Evolutionary conservation across 1,284 basidiomycete species (phyloP).

Genomic region (Ganoderma multipileum): DNA sequence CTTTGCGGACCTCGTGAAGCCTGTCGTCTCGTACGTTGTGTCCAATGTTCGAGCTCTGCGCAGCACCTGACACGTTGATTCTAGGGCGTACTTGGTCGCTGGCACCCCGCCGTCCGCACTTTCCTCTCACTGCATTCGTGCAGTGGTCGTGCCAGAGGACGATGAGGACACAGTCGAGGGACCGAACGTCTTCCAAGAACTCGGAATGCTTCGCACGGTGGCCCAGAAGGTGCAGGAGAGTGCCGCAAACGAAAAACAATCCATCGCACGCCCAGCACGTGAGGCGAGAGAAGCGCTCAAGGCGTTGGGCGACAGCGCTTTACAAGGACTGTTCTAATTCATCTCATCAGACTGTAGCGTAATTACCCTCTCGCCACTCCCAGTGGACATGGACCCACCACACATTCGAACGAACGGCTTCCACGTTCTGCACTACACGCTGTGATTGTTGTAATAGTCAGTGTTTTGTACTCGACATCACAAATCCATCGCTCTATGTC

Average conservation of each 20-base stretch:
- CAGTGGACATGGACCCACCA: background rate
- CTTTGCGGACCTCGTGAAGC: constrained; percentile 69
- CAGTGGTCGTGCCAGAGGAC: constrained; percentile 59
- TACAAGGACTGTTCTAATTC: constrained; percentile 21
- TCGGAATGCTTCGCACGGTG: constrained; percentile 57
- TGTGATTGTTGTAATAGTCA: constrained; percentile 10
- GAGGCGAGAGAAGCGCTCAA: constrained; percentile 84
- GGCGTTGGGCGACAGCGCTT: constrained; percentile 40
- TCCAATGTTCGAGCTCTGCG: background rate
- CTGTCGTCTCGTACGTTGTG: constrained; percentile 70
- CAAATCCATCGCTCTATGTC: constrained; percentile 15
- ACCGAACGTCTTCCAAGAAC: constrained; percentile 71
- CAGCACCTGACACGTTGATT: constrained; percentile 12
- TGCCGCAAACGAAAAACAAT: constrained; percentile 72
- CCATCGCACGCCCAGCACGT: constrained; percentile 84
- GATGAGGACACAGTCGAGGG: constrained; percentile 44
- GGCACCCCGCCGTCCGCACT: constrained; percentile 72
- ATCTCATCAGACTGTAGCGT: constrained; percentile 14
- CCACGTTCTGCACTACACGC: background rate
- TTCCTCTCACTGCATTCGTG: constrained; percentile 71
- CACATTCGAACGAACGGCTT: constrained; percentile 7
- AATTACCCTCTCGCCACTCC: background rate
- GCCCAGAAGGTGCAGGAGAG: constrained; percentile 80
- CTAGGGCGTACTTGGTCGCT: constrained; percentile 59
- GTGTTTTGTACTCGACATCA: constrained; percentile 5